Percentiles rank a stretch among this genome's conserved stretches.
Evolutionary conservation across 148 eudicot species (phyloP).

Genomic region (Silene uniflora): DNA sequence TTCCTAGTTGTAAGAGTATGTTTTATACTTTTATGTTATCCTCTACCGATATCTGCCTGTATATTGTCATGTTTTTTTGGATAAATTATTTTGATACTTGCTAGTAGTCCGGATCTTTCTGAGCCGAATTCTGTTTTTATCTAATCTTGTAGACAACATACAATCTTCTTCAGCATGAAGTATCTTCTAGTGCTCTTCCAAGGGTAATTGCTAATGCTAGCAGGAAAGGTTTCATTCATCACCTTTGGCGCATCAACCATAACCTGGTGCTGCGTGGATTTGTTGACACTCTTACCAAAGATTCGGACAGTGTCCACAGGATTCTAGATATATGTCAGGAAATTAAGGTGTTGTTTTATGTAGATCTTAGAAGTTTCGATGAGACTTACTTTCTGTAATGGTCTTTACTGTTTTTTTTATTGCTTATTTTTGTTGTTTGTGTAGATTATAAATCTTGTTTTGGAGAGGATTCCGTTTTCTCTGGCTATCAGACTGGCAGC

Average conservation of each 20-base stretch:
- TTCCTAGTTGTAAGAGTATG: neutral
- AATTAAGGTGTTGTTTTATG: conserved; percentile 49
- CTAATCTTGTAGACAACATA: conserved; percentile 63
- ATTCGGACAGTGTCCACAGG: conserved; percentile 45
- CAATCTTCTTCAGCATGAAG: conserved; percentile 74
- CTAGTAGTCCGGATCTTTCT: neutral
- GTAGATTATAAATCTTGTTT: conserved; percentile 67
- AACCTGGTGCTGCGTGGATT: conserved; percentile 57
- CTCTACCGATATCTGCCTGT: neutral
- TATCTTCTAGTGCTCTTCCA: conserved; percentile 58
- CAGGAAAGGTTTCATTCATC: conserved; percentile 42
- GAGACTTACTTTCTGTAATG: neutral
- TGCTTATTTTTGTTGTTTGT: conserved; percentile 11
- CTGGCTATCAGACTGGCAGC: conserved; percentile 70
- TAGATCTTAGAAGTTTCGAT: neutral
- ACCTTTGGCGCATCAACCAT: conserved; percentile 74
- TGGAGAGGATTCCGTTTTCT: conserved; percentile 69
- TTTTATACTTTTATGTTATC: neutral
- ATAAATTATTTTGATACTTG: neutral
- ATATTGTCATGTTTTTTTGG: neutral
- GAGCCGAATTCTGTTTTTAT: neutral
- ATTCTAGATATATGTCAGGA: conserved; percentile 79
- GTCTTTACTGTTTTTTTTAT: neutral
- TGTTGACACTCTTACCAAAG: conserved; percentile 43
- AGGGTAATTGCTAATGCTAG: conserved; percentile 44